Conservation (phyloP, 805 yeast genomes). For the Maudiozyma bulderi region DNA sequence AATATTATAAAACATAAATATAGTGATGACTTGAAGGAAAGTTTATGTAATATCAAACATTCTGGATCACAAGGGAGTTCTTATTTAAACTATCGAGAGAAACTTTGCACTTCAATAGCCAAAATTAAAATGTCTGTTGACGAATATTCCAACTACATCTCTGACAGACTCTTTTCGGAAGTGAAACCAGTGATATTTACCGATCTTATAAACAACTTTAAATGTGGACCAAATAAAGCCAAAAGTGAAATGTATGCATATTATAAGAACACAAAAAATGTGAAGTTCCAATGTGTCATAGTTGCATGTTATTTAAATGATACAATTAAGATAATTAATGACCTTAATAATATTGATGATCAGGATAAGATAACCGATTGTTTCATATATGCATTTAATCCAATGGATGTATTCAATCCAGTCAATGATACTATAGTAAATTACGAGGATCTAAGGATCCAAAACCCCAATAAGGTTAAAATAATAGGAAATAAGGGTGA, state of each 20-base stretch:
- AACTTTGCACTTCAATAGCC: no score
- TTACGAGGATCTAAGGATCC: conserved; percentile 10
- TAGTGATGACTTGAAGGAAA: no score
- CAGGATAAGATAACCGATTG: conserved; percentile 18
- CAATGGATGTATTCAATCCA: conserved; percentile 22
- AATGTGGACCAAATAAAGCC: conserved; percentile 20
- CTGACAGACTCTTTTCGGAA: conserved; percentile 19
- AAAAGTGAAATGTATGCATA: conserved; percentile 23
- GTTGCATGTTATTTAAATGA: conserved; percentile 16
- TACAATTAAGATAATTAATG: conserved; percentile 15
- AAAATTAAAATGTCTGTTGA: not conserved
- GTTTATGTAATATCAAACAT: no score
- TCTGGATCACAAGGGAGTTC: no score
- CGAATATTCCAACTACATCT: conserved; percentile 10
- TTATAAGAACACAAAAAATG: conserved; percentile 15
- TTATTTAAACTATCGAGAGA: no score
- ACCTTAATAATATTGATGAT: conserved; percentile 11
- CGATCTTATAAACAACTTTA: conserved; percentile 19
- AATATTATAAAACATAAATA: no score
- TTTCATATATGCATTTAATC: conserved; percentile 28
- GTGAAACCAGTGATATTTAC: conserved; percentile 22
- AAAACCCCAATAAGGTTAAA: conserved; percentile 13
- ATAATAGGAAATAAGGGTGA: not conserved
- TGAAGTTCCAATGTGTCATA: conserved; percentile 22
- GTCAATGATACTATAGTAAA: conserved; percentile 12